Conservation (phyloP, 2,329 filamentous ascomycete species). For the Colletotrichum liaoningense region DNA sequence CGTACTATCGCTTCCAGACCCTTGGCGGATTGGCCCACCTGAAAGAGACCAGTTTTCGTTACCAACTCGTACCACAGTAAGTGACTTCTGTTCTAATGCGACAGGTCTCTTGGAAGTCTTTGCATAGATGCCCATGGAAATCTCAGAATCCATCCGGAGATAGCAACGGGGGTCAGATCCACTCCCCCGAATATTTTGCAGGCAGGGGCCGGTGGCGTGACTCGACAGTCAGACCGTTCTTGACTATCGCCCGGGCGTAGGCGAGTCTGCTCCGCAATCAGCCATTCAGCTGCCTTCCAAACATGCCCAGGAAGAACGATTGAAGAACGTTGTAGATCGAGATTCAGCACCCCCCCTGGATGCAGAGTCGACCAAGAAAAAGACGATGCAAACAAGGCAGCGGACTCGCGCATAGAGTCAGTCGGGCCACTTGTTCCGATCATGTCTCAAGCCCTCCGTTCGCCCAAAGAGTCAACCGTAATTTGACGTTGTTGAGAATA, state of each 20-base stretch:
- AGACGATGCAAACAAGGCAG: slow-evolving; percentile 14
- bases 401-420: slow-evolving; percentile 3
- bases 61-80: neutral
- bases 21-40: neutral
- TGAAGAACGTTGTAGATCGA: slow-evolving; percentile 8
- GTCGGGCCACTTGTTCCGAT: neutral
- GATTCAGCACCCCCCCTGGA: slow-evolving; percentile 2
- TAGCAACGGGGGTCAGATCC: slow-evolving; percentile 11
- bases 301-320: neutral
- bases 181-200: slow-evolving; percentile 10
- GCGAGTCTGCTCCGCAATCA: slow-evolving; percentile 18
- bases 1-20: neutral
- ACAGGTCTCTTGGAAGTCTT: neutral
- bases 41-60: neutral
- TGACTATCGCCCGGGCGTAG: slow-evolving; percentile 12
- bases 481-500: neutral
- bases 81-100: neutral
- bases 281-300: slow-evolving; percentile 7
- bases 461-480: slow-evolving; percentile 1
- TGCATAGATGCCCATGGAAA: slow-evolving; percentile 19
- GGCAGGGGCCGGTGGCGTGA: slow-evolving; percentile 25
- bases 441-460: neutral
- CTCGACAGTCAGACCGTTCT: slow-evolving; percentile 3
- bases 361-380: neutral
- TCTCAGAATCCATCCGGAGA: slow-evolving; percentile 22